phyloP scores from a whole-genome alignment of 2,329 filamentous ascomycete genomes.

The Boeremia lycopersici region DNA sequence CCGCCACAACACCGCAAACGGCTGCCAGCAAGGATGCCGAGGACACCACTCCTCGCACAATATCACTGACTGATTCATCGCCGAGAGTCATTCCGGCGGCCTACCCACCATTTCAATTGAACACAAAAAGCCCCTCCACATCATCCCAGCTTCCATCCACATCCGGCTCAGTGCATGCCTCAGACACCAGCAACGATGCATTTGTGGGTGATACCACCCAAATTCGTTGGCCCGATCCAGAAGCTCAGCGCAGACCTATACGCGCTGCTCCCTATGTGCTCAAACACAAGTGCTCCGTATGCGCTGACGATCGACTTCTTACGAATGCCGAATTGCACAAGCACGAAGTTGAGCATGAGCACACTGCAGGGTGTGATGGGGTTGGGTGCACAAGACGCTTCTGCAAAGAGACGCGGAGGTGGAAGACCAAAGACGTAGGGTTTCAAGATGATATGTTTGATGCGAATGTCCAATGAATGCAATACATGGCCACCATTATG shows the following conservation, averaged over 20 bases:
- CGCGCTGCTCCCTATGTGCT: constrained; percentile 17
- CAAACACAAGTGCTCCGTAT: constrained; percentile 28
- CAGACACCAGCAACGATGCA: constrained; percentile 16
- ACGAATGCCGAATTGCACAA: constrained; percentile 32
- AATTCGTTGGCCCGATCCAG: constrained; percentile 32
- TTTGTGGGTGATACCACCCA: constrained; percentile 34
- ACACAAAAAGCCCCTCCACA: constrained; percentile 9
- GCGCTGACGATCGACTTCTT: constrained; percentile 30
- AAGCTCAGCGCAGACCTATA: constrained; percentile 9
- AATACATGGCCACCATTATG: no score
- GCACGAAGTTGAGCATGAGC: constrained; percentile 35
- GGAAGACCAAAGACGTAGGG: background rate
- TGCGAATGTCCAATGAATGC: background rate
- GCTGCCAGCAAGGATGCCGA: background rate
- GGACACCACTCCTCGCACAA: background rate
- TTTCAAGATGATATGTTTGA: constrained; percentile 20
- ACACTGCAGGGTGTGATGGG: constrained; percentile 25
- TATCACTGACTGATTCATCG: background rate
- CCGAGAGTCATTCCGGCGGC: background rate
- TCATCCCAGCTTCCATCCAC: background rate
- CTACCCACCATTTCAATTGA: constrained; percentile 25
- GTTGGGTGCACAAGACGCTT: constrained; percentile 32
- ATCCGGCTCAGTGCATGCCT: background rate
- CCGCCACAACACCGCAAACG: background rate
- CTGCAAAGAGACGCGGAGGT: constrained; percentile 20